A percentile compares a stretch with the other conserved stretches of the same genome.
Conservation (phyloP, 306 rosid genomes). For the Lathyrus tuberosus region DNA sequence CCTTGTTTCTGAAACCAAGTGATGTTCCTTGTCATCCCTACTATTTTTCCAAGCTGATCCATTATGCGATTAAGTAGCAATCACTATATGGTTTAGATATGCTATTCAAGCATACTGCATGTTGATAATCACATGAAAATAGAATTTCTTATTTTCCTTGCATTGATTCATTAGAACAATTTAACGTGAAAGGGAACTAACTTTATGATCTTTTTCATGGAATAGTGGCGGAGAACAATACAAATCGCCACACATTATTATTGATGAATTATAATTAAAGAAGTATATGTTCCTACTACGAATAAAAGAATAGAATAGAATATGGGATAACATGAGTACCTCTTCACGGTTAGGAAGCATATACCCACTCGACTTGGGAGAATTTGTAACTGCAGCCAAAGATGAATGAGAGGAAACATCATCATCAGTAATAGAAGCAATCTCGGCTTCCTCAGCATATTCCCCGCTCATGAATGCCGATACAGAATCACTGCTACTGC, state of each 20-base stretch:
- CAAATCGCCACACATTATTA: constrained; percentile 17
- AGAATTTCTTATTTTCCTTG: constrained; percentile 20
- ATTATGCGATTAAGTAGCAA: constrained; percentile 56
- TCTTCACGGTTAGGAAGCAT: constrained; percentile 55
- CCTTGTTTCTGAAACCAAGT: constrained; percentile 46
- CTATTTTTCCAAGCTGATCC: constrained; percentile 43
- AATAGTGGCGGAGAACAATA: background rate
- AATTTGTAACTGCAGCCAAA: constrained; percentile 44
- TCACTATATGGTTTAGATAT: constrained; percentile 35
- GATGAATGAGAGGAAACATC: constrained; percentile 95
- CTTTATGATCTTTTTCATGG: constrained; percentile 13
- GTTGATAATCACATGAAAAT: constrained; percentile 14
- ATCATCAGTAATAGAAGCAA: constrained; percentile 77
- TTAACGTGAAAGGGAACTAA: constrained; percentile 14
- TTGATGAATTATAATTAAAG: background rate
- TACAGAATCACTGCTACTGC: constrained; percentile 59
- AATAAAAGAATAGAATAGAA: constrained; percentile 6
- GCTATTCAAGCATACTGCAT: constrained; percentile 10
- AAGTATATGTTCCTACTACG: constrained; percentile 17
- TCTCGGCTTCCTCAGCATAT: constrained; percentile 76
- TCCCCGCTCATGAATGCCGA: constrained; percentile 71
- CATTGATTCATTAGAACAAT: constrained; percentile 26
- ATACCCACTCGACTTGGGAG: constrained; percentile 46
- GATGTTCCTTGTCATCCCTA: constrained; percentile 46
- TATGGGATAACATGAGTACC: constrained; percentile 48